Evolutionary conservation across 768 basidiomycete genomes (phyloP).

Genomic region (Boletus barrowsii): DNA sequence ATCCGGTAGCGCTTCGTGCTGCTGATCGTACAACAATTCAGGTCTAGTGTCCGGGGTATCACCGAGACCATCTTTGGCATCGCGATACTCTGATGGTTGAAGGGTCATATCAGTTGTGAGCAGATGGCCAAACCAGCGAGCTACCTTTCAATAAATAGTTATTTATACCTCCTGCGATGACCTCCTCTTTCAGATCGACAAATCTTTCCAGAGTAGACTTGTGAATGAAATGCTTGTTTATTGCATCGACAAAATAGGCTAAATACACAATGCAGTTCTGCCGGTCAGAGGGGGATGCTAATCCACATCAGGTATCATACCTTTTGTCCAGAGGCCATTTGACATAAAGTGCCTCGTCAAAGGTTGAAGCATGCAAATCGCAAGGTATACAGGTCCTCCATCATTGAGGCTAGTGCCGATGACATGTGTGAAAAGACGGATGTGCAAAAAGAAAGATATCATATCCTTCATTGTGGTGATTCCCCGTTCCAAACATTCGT

Average conservation of each 20-base stretch:
- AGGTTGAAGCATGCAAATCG: constrained; percentile 18
- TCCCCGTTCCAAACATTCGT: constrained; percentile 8
- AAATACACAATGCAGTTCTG: background rate
- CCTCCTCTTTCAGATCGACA: constrained; percentile 16
- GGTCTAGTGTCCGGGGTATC: constrained; percentile 8
- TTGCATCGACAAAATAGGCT: constrained; percentile 20
- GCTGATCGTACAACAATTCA: constrained; percentile 11
- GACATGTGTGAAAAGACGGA: constrained; percentile 18
- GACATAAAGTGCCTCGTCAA: background rate
- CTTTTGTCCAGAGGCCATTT: constrained; percentile 18
- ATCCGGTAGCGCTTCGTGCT: background rate
- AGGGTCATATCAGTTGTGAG: background rate
- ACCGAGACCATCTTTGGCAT: constrained; percentile 17
- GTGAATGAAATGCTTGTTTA: constrained; percentile 20
- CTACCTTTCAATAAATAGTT: constrained; percentile 15
- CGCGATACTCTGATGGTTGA: constrained; percentile 19
- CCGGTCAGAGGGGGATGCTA: background rate
- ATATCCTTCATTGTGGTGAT: constrained; percentile 5
- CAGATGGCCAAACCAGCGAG: background rate
- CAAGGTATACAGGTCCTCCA: constrained; percentile 22
- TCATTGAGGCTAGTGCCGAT: constrained; percentile 12
- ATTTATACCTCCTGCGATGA: constrained; percentile 20
- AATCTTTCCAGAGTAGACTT: constrained; percentile 19
- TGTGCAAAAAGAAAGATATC: constrained; percentile 22
- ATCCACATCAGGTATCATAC: constrained; percentile 1